These are phyloP conservation scores for Kitagawia praeruptora DNA, from an alignment of 129 eudicot genomes.

Conservation along the genomic window DNA sequence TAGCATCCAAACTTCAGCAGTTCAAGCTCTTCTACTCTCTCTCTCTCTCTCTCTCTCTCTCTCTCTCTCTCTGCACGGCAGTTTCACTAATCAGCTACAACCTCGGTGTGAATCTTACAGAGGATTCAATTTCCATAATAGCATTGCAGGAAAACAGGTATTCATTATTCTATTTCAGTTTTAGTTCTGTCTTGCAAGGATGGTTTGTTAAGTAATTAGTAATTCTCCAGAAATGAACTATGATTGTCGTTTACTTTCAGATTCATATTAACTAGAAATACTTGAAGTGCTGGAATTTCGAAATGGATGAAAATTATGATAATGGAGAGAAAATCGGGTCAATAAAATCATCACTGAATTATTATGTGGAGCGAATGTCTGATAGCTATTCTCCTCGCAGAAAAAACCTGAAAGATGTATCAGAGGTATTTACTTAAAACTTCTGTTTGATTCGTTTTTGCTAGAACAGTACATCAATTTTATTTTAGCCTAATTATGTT, in stretches of 20 bases:
- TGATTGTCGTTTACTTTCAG: not conserved
- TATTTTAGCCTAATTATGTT: not conserved
- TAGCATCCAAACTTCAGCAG: not conserved
- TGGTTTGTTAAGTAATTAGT: not conserved
- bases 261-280: not conserved
- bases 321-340: not conserved
- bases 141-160: not conserved
- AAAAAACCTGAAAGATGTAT: not conserved
- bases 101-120: no score
- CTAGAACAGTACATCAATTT: not conserved
- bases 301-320: not conserved
- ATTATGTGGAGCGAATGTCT: not conserved
- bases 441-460: not conserved
- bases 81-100: not conserved
- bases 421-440: conserved; percentile 7
- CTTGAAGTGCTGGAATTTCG: not conserved
- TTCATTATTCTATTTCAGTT: not conserved
- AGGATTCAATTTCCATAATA: not conserved
- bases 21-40: not conserved
- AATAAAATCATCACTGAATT: not conserved
- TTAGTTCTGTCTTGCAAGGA: not conserved
- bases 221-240: not conserved
- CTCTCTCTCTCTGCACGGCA: no score
- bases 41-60: no score
- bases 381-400: not conserved